These are phyloP conservation scores for Houttuynia cordata DNA, from an alignment of 164 flowering plant species.

Conservation along the genomic window DNA sequence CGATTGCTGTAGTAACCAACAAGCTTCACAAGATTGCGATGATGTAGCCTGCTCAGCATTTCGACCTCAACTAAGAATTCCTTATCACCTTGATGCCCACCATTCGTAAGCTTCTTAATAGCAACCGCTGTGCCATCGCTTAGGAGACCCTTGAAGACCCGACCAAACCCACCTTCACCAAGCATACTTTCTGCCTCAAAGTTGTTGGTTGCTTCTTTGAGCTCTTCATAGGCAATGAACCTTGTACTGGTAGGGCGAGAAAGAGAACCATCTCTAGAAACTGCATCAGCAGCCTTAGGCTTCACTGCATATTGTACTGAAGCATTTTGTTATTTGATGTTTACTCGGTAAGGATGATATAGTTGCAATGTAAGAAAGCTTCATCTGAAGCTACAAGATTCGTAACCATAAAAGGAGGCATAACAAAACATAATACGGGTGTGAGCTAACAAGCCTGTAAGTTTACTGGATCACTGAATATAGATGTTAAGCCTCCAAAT, in stretches of 20 bases:
- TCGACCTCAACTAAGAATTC: conserved; percentile 94
- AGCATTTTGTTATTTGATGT: background rate
- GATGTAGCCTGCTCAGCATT: conserved; percentile 98
- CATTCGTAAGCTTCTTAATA: conserved; percentile 78
- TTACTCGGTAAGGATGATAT: background rate
- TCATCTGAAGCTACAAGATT: background rate
- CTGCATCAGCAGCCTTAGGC: conserved; percentile 33
- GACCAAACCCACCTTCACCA: conserved; percentile 98
- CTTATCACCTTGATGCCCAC: conserved; percentile 90
- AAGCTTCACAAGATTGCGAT: conserved; percentile 94
- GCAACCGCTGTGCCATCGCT: conserved; percentile 96
- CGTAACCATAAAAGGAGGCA: background rate
- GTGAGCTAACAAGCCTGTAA: too few relatives aligned
- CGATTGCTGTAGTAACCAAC: conserved; percentile 82
- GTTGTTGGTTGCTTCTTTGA: conserved; percentile 84
- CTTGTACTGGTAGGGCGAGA: conserved; percentile 86
- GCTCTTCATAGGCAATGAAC: conserved; percentile 82
- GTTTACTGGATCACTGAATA: too few relatives aligned
- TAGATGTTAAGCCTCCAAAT: too few relatives aligned
- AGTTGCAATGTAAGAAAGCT: background rate
- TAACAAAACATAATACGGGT: too few relatives aligned
- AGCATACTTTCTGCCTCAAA: conserved; percentile 74
- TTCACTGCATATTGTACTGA: conserved; percentile 30
- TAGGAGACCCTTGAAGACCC: conserved; percentile 83
- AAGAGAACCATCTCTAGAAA: conserved; percentile 49